Evolutionary conservation across 2,329 filamentous ascomycete species (phyloP), one percentile per base, ranked within the genome.

Genomic region (Colletotrichum tanaceti): DNA sequence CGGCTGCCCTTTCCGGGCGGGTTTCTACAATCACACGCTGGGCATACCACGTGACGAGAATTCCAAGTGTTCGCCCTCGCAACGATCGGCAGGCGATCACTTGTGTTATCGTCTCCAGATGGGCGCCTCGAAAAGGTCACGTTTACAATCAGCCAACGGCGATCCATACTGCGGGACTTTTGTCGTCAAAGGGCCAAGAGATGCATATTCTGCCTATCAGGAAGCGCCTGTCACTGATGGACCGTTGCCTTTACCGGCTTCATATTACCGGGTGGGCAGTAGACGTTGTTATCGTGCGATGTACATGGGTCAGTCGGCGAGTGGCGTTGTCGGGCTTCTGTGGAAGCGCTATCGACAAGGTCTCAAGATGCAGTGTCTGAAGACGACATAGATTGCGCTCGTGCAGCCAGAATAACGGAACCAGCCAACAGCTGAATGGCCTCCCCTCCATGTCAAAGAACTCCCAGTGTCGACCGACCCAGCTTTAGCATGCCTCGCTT

Each of bases 51-150:
- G 54, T 41, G 35, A 7, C 54, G 41, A 16, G 32, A 65, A 28
- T 43, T 28, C 47, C 54, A 18, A 39, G 38, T 44, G 41, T 58
- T 44, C 39, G 32, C 46, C 55, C 55, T 59, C 20, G 55, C 47
- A 54, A 18, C 49, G 65, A 68, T 68, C 65, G 54, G 39, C 54
- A 41, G 54, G 41, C 65, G 65, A 68, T 68, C 61, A 20, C 55
- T 58, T 49, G 62, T 38, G 35, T 68, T 65, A 38, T 60, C 61
- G 22, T 38, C 24, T 43, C 35, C 18, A 24, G 28, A 20, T 58
- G 32, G 46, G 39, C 32, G 38, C 41, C 22, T 49, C 47, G 20
- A 20, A 20, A 38, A 41, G n/a, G 43, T 38, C n/a, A 63, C 59
- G 52, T 44, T 64, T 44, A 28, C 39, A 41, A 24, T 13, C 24